Evolutionary conservation across 2,329 filamentous ascomycete species (phyloP), one percentile per base, ranked within the genome.

Genomic region (Epichloe coenophiala): DNA sequence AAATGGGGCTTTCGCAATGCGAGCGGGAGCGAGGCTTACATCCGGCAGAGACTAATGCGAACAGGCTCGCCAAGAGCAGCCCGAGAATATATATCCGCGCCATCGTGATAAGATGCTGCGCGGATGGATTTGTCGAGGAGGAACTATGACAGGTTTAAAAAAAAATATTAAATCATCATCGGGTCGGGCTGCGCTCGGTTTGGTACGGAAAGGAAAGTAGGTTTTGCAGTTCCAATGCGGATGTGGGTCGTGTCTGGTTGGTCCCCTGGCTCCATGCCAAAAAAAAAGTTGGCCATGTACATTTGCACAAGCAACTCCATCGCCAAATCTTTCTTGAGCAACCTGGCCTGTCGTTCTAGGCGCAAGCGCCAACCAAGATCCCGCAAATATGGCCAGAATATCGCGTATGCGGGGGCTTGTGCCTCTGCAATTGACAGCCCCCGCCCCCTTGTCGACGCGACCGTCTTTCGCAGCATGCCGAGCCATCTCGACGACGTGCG

Each of bases 351-450:
- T 6, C 6, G 17, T 31, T 37, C 41, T 12, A 31, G 50, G 42
- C 37, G 46, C 42, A 35, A 35, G 35, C n/a, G 37, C 44, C 47
- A 46, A 15, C 21, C 36, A 45, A 13, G 51, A 43, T 46, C 46
- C 5, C 42, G n/a, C 44, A 54, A 63, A 54, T 56, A 73, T 74
- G 69, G 61, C 70, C 52, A 68, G 71, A 62, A 64, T 72, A 68
- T 59, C 68, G 51, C 61, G 65, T 55, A 56, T 65, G 55, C 60
- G 63, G 59, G 59, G 63, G 38, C 60, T 70, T 4, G 58, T 59
- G 55, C 61, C 58, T 54, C 57, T 67, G 49, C 60, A 57, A 51
- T 54, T 60, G 51, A 54, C 60, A 21, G 57, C 57, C 21, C 56
- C 56, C 39, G n/a, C 46, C 5, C 5, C 59, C 48, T 48, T 49